These are phyloP conservation scores for Lichina pygmaea DNA, from an alignment of 495 filamentous ascomycete species.

Conservation along the genomic window DNA sequence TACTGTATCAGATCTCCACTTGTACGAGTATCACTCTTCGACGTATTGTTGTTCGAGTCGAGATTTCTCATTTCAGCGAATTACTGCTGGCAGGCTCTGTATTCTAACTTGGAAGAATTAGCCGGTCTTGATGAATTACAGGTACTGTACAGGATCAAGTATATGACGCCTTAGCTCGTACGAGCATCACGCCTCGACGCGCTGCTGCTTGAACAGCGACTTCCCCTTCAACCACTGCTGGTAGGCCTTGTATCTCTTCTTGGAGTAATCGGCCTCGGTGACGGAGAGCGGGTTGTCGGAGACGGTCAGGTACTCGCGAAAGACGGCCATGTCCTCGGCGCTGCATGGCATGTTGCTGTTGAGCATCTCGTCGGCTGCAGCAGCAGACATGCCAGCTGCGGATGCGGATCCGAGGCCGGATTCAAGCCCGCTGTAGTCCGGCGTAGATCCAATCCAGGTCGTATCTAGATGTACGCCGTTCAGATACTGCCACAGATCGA, in stretches of 20 bases:
- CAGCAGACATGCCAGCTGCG: slow-evolving; percentile 2
- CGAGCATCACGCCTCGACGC: slow-evolving; percentile 9
- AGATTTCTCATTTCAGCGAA: no score
- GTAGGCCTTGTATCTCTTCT: slow-evolving; percentile 92
- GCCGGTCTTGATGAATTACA: no score
- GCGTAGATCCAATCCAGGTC: slow-evolving; percentile 4
- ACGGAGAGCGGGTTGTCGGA: slow-evolving; percentile 73
- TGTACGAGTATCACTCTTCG: no score
- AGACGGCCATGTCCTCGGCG: slow-evolving; percentile 48
- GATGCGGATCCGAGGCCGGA: no score
- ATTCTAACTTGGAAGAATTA: no score
- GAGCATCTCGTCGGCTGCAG: slow-evolving; percentile 3
- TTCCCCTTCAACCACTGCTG: slow-evolving; percentile 80
- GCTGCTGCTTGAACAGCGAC: slow-evolving; percentile 75
- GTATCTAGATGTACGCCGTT: slow-evolving; percentile 13
- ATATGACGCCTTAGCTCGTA: no score
- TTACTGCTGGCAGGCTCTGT: no score
- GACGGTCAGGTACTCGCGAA: slow-evolving; percentile 45
- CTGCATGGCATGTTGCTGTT: slow-evolving; percentile 8
- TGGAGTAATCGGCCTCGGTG: slow-evolving; percentile 49
- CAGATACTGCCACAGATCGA: slow-evolving; percentile 53
- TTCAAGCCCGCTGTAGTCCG: slow-evolving; percentile 2
- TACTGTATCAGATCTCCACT: no score
- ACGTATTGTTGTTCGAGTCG: no score
- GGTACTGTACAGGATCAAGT: no score